Base-by-base conservation (phyloP, 2,329 filamentous ascomycete genomes). In the Monilinia vaccinii-corymbosi region DNA sequence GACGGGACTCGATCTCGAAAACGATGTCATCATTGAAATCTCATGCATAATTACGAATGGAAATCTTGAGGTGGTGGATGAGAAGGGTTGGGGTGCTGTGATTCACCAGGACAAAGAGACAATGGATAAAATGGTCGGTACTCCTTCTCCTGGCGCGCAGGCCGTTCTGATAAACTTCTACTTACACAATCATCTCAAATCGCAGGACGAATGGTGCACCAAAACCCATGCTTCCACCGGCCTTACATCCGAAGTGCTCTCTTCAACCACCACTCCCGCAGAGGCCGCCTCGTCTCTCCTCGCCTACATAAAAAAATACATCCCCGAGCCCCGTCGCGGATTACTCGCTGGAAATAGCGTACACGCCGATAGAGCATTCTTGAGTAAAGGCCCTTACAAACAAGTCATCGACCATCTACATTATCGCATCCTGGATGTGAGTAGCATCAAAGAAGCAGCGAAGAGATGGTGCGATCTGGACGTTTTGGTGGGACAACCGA, bases 271-370 rank as follows among this genome's bases (percentile, higher is more conserved):
- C 2, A 91, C 87, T 2, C 80, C 89, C 1, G 80, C 87, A 53
- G 62, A 75, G 85, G 70, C 91, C 52, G 93, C 92, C 0, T 76
- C 81, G 8, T 81, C 79, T 16, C 79, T 99, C 40, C 81, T 97
- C 40, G 78, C 79, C 25, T 97, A 97, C 74, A 86, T 99, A 67
- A 81, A 86, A 67, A 79, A 77, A 63, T 80, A 86, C 70, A 81
- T 94, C 7, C 89, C 91, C 0, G 76, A 86, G 62, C 77, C 79
- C 10, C 79, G 84, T 51, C 81, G 75, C 38, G 93, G 84, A 0
- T 74, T 97, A 60, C 78, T 99, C 45, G 92, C 94, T 0, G 94
- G 94, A 2, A 99, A 96, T 75, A 94, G 87, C 60, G 89, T 99
- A 31, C 93, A 99, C 71, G 90, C 88, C 4, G 94, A 99, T 74